Evolutionary conservation across 192 early-diverging fungal species (phyloP).

Genomic region (Chytriomyces confervae): DNA sequence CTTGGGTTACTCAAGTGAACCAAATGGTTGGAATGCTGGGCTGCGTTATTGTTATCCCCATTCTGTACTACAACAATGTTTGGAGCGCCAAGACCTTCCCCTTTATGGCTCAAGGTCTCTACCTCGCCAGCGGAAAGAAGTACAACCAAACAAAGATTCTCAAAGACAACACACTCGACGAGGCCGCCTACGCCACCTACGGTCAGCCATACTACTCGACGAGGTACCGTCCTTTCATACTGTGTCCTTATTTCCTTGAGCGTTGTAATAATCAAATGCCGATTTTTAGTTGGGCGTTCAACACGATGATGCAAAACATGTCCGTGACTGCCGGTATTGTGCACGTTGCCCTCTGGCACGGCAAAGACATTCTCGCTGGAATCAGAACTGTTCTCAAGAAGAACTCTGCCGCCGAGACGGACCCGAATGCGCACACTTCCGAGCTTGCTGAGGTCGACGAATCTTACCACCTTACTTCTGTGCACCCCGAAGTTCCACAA

Average conservation of each 20-base stretch:
- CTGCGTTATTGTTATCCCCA: constrained; percentile 71
- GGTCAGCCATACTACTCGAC: background rate
- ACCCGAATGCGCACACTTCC: background rate
- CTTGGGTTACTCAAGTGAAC: constrained; percentile 61
- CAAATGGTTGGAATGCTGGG: constrained; percentile 72
- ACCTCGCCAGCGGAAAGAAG: constrained; percentile 1
- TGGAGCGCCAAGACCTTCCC: constrained; percentile 41
- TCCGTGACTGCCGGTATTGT: constrained; percentile 32
- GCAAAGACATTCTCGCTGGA: background rate
- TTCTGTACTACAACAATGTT: constrained; percentile 33
- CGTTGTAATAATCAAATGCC: too few species aligned
- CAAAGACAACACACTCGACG: constrained; percentile 3
- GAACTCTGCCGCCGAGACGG: background rate
- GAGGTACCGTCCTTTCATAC: background rate
- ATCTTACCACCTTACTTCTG: constrained; percentile 71
- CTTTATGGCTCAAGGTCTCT: constrained; percentile 20
- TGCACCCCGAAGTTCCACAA: constrained; percentile 75
- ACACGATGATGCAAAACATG: constrained; percentile 25
- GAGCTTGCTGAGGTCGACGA: background rate
- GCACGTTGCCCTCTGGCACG: constrained; percentile 36
- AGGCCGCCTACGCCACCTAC: background rate
- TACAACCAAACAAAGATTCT: constrained; percentile 32
- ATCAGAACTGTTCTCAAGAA: constrained; percentile 10
- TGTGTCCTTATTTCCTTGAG: too few species aligned
- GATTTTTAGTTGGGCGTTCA: background rate